These are phyloP conservation scores for Candida sakaeoensis DNA, from an alignment of 805 yeast genomes.

Conservation along the genomic window DNA sequence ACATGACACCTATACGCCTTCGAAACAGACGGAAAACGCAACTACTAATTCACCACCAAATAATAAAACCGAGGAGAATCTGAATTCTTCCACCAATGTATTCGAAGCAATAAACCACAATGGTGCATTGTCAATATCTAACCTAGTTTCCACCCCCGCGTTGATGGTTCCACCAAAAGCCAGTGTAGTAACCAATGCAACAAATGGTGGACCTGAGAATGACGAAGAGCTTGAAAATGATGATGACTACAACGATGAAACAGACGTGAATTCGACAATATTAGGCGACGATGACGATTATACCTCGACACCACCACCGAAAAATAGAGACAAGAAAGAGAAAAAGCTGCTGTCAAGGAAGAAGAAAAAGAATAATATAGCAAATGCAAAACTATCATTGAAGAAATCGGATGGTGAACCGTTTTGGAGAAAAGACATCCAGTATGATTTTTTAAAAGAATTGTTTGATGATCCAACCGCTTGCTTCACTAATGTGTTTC, in stretches of 20 bases:
- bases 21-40: background rate
- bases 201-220: conserved; percentile 10
- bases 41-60: conserved; percentile 4
- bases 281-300: conserved; percentile 14
- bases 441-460: conserved; percentile 66
- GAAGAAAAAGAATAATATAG: conserved; percentile 22
- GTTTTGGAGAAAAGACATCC: conserved; percentile 83
- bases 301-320: conserved; percentile 7
- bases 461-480: conserved; percentile 60
- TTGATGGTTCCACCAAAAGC: conserved; percentile 1
- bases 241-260: conserved; percentile 14
- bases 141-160: conserved; percentile 7
- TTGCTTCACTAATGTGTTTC: conserved; percentile 66
- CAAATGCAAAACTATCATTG: conserved; percentile 29
- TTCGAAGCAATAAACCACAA: conserved; percentile 1
- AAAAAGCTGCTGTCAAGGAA: background rate
- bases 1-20: conserved; percentile 31
- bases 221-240: conserved; percentile 10
- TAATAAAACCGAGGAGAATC: background rate
- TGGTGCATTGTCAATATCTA: conserved; percentile 14
- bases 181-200: conserved; percentile 3
- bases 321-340: background rate
- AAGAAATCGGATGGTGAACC: conserved; percentile 93
- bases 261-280: conserved; percentile 12
- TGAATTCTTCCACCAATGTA: conserved; percentile 2